These are phyloP conservation scores for Russula griseocarnosa DNA, from an alignment of 768 basidiomycete species.

Conservation along the genomic window DNA sequence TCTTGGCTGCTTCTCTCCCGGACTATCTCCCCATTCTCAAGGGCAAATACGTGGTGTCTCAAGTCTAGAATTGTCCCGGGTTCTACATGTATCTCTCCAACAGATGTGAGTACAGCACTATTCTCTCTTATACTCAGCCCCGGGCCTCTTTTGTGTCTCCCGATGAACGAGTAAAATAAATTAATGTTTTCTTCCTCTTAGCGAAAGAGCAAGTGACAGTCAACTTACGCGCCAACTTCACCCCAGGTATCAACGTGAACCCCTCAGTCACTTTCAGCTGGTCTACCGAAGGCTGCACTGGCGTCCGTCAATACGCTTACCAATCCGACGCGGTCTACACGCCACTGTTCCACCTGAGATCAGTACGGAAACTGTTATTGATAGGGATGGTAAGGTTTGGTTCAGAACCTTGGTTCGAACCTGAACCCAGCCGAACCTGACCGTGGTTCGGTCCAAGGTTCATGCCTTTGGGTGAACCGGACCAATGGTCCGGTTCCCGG, in stretches of 20 bases:
- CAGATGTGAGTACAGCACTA: neutral
- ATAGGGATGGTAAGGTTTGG: too few relatives aligned
- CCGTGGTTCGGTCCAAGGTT: too few relatives aligned
- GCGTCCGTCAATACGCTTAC: conserved; percentile 14
- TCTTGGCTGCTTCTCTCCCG: neutral
- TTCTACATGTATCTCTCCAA: conserved; percentile 21
- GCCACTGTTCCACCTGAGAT: conserved; percentile 10
- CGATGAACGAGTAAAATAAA: neutral
- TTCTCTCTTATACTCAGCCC: too few relatives aligned
- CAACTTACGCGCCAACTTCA: neutral
- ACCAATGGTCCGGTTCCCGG: too few relatives aligned
- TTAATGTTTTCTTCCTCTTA: neutral
- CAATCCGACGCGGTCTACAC: conserved; percentile 1
- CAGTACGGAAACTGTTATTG: neutral
- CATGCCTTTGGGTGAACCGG: too few relatives aligned
- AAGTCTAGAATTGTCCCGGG: conserved; percentile 8
- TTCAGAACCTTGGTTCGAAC: too few relatives aligned
- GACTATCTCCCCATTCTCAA: conserved; percentile 2
- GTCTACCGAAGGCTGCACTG: conserved; percentile 8
- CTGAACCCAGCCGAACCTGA: too few relatives aligned
- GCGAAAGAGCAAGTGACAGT: conserved; percentile 10
- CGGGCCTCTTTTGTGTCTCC: neutral
- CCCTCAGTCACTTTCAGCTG: neutral
- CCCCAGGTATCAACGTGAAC: neutral
- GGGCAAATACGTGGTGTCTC: conserved; percentile 3